phyloP scores from a whole-genome alignment of 257 asterid species.

The Lycium barbarum region DNA sequence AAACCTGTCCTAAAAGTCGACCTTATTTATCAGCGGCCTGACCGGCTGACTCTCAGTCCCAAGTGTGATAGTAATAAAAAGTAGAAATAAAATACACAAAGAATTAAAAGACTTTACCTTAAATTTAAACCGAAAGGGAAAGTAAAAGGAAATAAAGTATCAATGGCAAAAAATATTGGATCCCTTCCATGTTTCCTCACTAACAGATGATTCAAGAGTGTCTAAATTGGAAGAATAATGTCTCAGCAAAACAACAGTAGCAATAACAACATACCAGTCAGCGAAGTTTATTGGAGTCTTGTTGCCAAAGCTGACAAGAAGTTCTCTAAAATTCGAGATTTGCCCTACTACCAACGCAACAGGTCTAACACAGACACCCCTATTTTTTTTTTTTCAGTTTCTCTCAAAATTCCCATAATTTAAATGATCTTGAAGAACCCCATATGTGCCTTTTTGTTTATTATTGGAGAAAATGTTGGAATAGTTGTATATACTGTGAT shows the following conservation, averaged over 20 bases:
- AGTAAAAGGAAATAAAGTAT: not conserved
- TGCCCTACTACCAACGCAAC: conserved; percentile 88
- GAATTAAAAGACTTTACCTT: not conserved
- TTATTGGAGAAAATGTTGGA: not conserved
- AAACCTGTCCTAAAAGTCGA: not conserved
- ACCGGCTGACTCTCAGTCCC: not conserved
- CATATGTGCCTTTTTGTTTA: not conserved
- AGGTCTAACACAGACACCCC: conserved; percentile 46
- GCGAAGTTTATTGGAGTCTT: conserved; percentile 85
- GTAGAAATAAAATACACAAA: no score
- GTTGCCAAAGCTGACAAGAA: conserved; percentile 98
- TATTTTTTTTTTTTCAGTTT: not conserved
- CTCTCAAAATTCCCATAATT: not conserved
- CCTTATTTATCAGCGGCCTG: not conserved
- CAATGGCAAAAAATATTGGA: conserved; percentile 10
- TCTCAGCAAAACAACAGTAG: conserved; percentile 49
- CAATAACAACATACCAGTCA: conserved; percentile 63
- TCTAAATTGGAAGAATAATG: conserved; percentile 50
- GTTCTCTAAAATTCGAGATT: conserved; percentile 94
- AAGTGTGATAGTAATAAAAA: not conserved
- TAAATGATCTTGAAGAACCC: conserved; percentile 9
- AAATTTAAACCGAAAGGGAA: not conserved
- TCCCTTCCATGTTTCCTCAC: not conserved
- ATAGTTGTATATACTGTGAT: not conserved
- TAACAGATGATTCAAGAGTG: not conserved